Percentiles rank a stretch among this genome's conserved stretches.
These are phyloP conservation scores for Pythium monospermum DNA, from an alignment of 352 stramenopile genomes.

Conservation along the genomic window DNA sequence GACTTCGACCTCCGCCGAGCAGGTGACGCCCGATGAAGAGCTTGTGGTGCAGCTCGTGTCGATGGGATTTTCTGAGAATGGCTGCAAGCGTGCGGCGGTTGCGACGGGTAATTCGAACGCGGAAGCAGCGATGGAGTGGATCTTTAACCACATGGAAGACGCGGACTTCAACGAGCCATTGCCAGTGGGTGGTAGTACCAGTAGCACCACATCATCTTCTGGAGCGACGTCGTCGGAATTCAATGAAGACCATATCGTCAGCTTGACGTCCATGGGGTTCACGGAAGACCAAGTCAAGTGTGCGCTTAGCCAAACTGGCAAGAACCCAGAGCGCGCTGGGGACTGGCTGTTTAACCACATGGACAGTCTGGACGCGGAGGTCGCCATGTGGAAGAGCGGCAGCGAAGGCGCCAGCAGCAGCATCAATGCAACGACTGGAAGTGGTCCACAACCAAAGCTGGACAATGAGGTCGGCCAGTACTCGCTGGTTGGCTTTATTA, in stretches of 20 bases:
- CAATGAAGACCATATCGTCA: constrained; percentile 64
- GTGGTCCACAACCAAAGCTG: constrained; percentile 33
- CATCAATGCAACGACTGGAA: constrained; percentile 17
- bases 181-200: constrained; percentile 4
- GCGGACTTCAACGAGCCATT: constrained; percentile 93
- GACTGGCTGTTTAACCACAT: constrained; percentile 99
- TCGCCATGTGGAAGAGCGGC: constrained; percentile 74
- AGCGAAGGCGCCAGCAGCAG: constrained; percentile 10
- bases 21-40: constrained; percentile 79
- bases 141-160: constrained; percentile 98
- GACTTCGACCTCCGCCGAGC: constrained; percentile 12
- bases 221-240: constrained; percentile 67
- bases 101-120: constrained; percentile 87
- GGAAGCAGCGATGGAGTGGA: constrained; percentile 97
- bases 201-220: neutral
- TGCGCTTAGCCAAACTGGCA: constrained; percentile 89
- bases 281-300: constrained; percentile 87
- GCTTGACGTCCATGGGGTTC: constrained; percentile 86
- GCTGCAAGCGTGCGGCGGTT: constrained; percentile 93
- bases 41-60: constrained; percentile 94
- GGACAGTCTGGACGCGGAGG: constrained; percentile 91
- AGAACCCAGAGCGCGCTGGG: constrained; percentile 90
- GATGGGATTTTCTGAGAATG: constrained; percentile 99
- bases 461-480: constrained; percentile 82
- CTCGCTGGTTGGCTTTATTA: constrained; percentile 96